A percentile compares a stretch with the other conserved stretches of the same genome.
phyloP scores from a whole-genome alignment of 371 early-diverging fungal genomes.

The Enteropsectra breve region DNA sequence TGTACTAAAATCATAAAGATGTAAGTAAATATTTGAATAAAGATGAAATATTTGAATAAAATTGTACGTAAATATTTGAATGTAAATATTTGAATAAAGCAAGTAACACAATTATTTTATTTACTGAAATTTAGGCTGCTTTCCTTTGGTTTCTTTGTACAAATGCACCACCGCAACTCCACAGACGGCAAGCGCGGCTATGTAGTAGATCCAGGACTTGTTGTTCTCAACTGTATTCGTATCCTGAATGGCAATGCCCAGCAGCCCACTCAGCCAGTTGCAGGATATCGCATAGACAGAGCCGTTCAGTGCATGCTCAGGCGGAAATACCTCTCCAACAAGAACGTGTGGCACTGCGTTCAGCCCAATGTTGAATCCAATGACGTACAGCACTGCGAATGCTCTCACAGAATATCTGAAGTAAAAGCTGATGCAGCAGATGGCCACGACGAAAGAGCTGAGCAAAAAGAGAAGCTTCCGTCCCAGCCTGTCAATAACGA shows the following conservation, averaged over 20 bases:
- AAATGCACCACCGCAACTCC: constrained; percentile 6
- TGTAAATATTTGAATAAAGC: too few species aligned
- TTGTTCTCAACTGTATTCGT: background rate
- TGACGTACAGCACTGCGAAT: constrained; percentile 66
- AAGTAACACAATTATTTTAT: constrained; percentile 1
- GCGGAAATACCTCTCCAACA: constrained; percentile 69
- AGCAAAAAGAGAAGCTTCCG: constrained; percentile 68
- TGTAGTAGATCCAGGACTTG: constrained; percentile 20
- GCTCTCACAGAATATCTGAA: constrained; percentile 65
- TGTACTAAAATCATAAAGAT: too few species aligned
- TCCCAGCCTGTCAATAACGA: constrained; percentile 71
- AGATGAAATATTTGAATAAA: too few species aligned
- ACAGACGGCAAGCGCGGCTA: constrained; percentile 16
- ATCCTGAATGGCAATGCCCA: background rate
- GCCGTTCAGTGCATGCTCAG: constrained; percentile 3
- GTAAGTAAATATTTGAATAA: too few species aligned
- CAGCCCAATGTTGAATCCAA: constrained; percentile 70
- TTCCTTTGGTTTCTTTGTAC: constrained; percentile 42
- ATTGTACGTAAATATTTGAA: too few species aligned
- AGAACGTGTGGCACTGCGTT: constrained; percentile 66
- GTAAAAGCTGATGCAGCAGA: constrained; percentile 22
- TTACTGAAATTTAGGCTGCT: constrained; percentile 35
- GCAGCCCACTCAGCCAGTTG: constrained; percentile 12
- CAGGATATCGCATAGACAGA: background rate
- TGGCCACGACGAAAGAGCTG: constrained; percentile 65